A percentile compares a stretch with the other conserved stretches of the same genome.
Conservation (phyloP, 192 early-diverging fungal genomes). For the Backusella macrospora region DNA sequence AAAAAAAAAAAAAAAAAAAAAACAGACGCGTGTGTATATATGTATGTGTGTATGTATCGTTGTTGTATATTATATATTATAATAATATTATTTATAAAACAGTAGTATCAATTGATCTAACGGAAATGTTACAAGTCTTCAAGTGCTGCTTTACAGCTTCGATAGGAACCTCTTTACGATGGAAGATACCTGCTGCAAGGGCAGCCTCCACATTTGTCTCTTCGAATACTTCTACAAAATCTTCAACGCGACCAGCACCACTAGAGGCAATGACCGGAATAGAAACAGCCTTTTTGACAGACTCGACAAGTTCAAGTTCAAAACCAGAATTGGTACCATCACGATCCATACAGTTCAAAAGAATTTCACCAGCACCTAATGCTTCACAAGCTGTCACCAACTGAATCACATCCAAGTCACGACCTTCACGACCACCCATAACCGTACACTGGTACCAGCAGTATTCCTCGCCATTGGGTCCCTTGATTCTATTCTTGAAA, state of each 20-base stretch:
- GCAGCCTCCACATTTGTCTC: constrained; percentile 91
- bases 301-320: constrained; percentile 82
- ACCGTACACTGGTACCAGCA: constrained; percentile 99
- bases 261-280: constrained; percentile 99
- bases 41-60: neutral
- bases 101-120: constrained; percentile 48
- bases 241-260: constrained; percentile 85
- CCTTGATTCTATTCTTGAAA: constrained; percentile 68
- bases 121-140: constrained; percentile 48
- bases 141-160: constrained; percentile 80
- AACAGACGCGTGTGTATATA: no score
- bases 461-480: constrained; percentile 91
- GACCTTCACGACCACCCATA: constrained; percentile 93
- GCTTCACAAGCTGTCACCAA: constrained; percentile 85
- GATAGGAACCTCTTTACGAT: constrained; percentile 92
- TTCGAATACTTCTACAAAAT: constrained; percentile 90
- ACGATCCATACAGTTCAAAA: constrained; percentile 99
- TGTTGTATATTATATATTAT: neutral
- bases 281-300: constrained; percentile 75
- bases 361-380: constrained; percentile 95
- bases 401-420: constrained; percentile 93
- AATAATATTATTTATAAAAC: constrained; percentile 12
- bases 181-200: constrained; percentile 98
- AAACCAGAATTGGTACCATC: constrained; percentile 99
- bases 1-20: no score